A percentile compares a stretch with the other conserved stretches of the same genome.
phyloP scores from a whole-genome alignment of 2,329 filamentous ascomycete genomes.

The Pseudovirgaria hyperparasitica region DNA sequence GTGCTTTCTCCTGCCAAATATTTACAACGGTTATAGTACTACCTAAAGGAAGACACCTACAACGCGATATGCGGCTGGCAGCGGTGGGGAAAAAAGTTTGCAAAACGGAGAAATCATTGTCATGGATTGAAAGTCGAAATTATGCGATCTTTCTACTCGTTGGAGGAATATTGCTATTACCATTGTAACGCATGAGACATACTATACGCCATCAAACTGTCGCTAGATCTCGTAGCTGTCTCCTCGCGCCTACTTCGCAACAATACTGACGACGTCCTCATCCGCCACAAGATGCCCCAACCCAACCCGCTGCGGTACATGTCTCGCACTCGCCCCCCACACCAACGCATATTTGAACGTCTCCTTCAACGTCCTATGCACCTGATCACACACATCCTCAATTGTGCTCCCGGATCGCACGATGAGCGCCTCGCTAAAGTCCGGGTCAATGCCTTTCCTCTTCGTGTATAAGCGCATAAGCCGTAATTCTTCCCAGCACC shows the following conservation, averaged over 20 bases:
- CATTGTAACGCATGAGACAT: too few species aligned
- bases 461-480: constrained; percentile 95
- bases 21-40: too few species aligned
- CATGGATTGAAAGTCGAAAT: too few species aligned
- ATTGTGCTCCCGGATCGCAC: constrained; percentile 79
- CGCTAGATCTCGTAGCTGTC: too few species aligned
- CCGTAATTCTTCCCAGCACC: constrained; percentile 86
- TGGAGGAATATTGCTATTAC: too few species aligned
- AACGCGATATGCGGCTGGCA: too few species aligned
- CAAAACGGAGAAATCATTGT: too few species aligned
- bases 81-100: too few species aligned
- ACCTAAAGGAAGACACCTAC: too few species aligned
- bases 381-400: constrained; percentile 92
- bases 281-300: constrained; percentile 64
- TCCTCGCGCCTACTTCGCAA: constrained; percentile 22
- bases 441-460: constrained; percentile 79
- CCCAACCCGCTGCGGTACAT: constrained; percentile 88
- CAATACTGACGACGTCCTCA: constrained; percentile 56
- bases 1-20: too few species aligned
- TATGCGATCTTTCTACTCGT: too few species aligned
- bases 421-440: constrained; percentile 85
- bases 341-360: constrained; percentile 98
- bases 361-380: constrained; percentile 90
- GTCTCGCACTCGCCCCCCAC: constrained; percentile 91
- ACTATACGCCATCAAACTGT: too few species aligned